Evolutionary conservation across 306 rosid genomes (phyloP).

Genomic region (Hippophae rhamnoides): DNA sequence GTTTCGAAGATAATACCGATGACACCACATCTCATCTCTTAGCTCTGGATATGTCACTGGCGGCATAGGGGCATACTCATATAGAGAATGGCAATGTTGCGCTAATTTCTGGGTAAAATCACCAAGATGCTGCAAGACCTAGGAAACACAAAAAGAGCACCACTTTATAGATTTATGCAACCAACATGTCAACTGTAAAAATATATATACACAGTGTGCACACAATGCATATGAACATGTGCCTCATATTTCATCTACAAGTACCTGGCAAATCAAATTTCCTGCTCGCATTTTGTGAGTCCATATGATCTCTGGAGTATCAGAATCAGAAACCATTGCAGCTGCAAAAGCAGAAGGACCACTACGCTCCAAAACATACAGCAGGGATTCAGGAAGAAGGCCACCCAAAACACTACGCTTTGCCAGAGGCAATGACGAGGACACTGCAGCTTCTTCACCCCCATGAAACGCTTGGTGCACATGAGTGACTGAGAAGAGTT

Average conservation of each 20-base stretch:
- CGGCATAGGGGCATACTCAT: conserved; percentile 97
- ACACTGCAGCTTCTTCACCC: conserved; percentile 98
- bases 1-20: conserved; percentile 91
- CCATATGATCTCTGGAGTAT: conserved; percentile 99
- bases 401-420: conserved; percentile 99
- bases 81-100: conserved; percentile 87
- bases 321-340: conserved; percentile 99
- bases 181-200: too few relatives aligned
- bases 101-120: conserved; percentile 94
- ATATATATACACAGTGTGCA: neutral
- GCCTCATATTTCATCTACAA: conserved; percentile 3
- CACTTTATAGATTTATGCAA: conserved; percentile 2
- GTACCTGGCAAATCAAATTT: conserved; percentile 88
- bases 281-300: conserved; percentile 99
- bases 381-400: conserved; percentile 88
- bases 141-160: conserved; percentile 19
- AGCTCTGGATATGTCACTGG: conserved; percentile 97
- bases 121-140: conserved; percentile 99
- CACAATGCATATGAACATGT: conserved; percentile 2
- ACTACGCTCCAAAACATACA: conserved; percentile 97
- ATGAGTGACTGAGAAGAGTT: conserved; percentile 89
- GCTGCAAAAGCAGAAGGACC: conserved; percentile 95
- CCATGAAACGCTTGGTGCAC: conserved; percentile 99
- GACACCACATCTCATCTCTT: conserved; percentile 99
- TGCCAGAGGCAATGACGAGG: conserved; percentile 88